Evolutionary conservation across 164 flowering plant species (phyloP).

Genomic region (Dillenia suffruticosa): DNA sequence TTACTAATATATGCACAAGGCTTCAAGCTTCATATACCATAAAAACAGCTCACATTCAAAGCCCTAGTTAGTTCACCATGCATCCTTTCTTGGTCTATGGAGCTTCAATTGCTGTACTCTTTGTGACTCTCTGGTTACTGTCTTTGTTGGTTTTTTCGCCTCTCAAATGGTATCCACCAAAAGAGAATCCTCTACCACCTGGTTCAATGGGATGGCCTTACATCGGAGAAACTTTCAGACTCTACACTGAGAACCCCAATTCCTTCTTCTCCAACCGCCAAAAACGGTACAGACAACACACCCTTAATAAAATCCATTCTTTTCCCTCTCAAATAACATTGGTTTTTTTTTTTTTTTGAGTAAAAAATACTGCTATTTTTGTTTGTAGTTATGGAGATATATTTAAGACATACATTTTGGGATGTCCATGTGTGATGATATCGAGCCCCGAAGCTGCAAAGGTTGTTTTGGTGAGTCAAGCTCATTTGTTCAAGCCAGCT

Average conservation of each 20-base stretch:
- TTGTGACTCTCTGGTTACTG: not conserved
- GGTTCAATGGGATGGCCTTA: constrained; percentile 97
- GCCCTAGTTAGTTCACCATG: not conserved
- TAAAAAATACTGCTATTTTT: not conserved
- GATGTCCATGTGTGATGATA: constrained; percentile 92
- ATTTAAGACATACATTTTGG: constrained; percentile 82
- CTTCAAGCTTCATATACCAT: no score
- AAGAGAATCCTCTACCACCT: constrained; percentile 52
- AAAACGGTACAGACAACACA: constrained; percentile 34
- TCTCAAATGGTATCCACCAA: constrained; percentile 10
- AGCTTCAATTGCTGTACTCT: no score
- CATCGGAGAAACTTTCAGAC: constrained; percentile 76
- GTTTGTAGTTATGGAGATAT: constrained; percentile 62
- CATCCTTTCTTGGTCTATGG: not conserved
- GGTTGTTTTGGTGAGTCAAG: constrained; percentile 50
- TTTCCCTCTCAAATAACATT: no score
- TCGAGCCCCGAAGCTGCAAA: constrained; percentile 76
- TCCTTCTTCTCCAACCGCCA: constrained; percentile 62
- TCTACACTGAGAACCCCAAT: constrained; percentile 69
- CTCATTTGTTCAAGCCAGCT: constrained; percentile 69
- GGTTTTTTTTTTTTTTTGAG: no score
- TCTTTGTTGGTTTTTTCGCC: constrained; percentile 4
- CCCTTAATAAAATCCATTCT: no score
- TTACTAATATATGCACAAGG: no score
- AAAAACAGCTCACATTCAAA: no score